A percentile compares a stretch with the other conserved stretches of the same genome.
These are phyloP conservation scores for Penicillium digitatum DNA, from an alignment of 2,329 filamentous ascomycete genomes.

Conservation along the genomic window DNA sequence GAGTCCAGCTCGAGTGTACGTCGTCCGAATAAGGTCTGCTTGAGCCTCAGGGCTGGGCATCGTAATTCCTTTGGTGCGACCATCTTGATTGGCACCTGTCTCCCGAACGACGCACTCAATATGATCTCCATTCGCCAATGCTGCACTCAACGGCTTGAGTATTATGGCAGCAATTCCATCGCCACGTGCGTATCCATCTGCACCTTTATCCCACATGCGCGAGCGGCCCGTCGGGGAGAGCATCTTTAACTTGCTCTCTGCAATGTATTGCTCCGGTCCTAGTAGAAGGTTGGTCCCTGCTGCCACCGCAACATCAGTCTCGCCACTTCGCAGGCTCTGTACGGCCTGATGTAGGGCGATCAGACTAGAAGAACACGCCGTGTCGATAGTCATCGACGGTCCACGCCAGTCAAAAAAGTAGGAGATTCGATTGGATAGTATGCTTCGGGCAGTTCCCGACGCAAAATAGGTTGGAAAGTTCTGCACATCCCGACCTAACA, in stretches of 20 bases:
- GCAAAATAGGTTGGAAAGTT: slow-evolving; percentile 24
- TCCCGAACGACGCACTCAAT: slow-evolving; percentile 42
- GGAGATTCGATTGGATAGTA: slow-evolving; percentile 41
- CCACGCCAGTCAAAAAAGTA: slow-evolving; percentile 38
- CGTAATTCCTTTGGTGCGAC: slow-evolving; percentile 34
- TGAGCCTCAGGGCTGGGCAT: slow-evolving; percentile 40
- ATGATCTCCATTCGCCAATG: slow-evolving; percentile 46
- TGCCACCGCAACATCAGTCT: slow-evolving; percentile 25
- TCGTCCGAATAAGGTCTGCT: slow-evolving; percentile 37
- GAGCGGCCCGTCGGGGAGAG: slow-evolving; percentile 53
- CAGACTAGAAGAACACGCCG: slow-evolving; percentile 46
- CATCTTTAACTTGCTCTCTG: slow-evolving; percentile 37
- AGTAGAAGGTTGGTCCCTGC: slow-evolving; percentile 28
- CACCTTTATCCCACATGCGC: slow-evolving; percentile 46
- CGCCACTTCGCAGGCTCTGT: slow-evolving; percentile 28
- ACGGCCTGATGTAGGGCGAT: slow-evolving; percentile 37
- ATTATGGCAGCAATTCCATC: slow-evolving; percentile 52
- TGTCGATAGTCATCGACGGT: slow-evolving; percentile 45
- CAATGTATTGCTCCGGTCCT: slow-evolving; percentile 32
- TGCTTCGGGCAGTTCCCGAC: slow-evolving; percentile 36
- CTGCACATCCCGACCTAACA: slow-evolving; percentile 22
- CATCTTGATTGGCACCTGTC: slow-evolving; percentile 37
- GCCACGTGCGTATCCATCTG: slow-evolving; percentile 51
- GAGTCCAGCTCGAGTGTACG: slow-evolving; percentile 40
- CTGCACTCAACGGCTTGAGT: slow-evolving; percentile 50